Conservation (phyloP, 2,329 filamentous ascomycete species). For the Hypoxylon sp. region DNA sequence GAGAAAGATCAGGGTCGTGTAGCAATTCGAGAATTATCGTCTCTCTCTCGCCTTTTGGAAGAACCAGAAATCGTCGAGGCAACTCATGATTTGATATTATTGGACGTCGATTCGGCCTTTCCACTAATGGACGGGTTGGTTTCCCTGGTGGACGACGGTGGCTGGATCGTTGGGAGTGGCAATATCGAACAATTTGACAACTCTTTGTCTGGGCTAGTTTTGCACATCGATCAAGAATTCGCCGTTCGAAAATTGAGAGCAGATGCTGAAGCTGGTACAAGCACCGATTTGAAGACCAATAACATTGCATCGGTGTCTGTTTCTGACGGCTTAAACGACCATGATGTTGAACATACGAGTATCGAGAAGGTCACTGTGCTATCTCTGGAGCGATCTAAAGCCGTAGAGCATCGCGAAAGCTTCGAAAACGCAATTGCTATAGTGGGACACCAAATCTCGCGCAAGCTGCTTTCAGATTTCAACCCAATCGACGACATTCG, state of each 20-base stretch:
- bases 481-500: constrained; percentile 12
- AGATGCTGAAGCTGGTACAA: neutral
- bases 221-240: neutral
- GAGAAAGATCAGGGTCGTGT: neutral
- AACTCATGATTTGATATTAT: neutral
- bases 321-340: neutral
- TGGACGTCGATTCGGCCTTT: neutral
- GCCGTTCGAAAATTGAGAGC: neutral
- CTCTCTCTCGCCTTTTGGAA: neutral
- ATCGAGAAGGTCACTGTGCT: neutral
- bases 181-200: neutral
- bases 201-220: neutral
- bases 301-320: neutral
- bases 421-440: neutral
- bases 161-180: neutral
- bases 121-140: neutral
- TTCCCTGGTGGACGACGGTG: neutral
- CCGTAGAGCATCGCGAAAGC: neutral
- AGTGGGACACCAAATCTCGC: neutral
- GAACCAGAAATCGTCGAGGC: neutral
- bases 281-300: neutral
- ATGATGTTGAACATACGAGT: neutral
- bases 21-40: neutral
- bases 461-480: constrained; percentile 13
- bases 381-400: neutral